Evolutionary conservation across 139 green algal species (phyloP).

Genomic region (Coelastrella sp.): DNA sequence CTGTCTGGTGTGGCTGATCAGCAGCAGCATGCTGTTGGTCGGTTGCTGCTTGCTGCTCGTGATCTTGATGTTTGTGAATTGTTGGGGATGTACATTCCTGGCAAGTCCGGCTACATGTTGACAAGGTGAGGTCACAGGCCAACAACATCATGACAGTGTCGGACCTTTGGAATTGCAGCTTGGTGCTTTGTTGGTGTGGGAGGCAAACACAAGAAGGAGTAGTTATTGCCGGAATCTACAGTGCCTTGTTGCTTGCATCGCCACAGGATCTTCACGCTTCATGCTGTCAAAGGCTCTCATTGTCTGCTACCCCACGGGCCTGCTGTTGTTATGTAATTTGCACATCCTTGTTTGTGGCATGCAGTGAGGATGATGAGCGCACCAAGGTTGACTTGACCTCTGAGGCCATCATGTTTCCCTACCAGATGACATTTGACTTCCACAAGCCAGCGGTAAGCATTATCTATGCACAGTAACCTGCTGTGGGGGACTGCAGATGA

Average conservation of each 20-base stretch:
- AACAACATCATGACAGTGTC: no score
- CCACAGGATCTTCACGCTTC: no score
- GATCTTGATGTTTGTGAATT: neutral
- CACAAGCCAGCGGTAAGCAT: neutral
- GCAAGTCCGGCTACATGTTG: neutral
- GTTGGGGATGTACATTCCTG: neutral
- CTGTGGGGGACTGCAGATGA: neutral
- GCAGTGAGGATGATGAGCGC: conserved; percentile 9
- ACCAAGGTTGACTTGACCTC: neutral
- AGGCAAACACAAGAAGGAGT: no score
- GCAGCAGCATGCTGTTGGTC: neutral
- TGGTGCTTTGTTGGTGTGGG: no score
- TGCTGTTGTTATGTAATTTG: neutral
- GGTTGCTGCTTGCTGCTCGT: neutral
- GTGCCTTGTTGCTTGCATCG: no score
- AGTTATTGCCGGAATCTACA: no score
- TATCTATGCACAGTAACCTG: no score
- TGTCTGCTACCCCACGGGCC: no score
- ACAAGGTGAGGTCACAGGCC: neutral
- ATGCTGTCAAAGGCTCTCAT: no score
- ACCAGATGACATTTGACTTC: conserved; percentile 7
- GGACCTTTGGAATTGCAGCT: no score
- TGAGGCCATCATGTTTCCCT: neutral
- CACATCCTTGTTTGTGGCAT: neutral
- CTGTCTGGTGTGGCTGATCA: no score